phyloP scores from a whole-genome alignment of 2,329 filamentous ascomycete species.

The Gremmenia infestans region DNA sequence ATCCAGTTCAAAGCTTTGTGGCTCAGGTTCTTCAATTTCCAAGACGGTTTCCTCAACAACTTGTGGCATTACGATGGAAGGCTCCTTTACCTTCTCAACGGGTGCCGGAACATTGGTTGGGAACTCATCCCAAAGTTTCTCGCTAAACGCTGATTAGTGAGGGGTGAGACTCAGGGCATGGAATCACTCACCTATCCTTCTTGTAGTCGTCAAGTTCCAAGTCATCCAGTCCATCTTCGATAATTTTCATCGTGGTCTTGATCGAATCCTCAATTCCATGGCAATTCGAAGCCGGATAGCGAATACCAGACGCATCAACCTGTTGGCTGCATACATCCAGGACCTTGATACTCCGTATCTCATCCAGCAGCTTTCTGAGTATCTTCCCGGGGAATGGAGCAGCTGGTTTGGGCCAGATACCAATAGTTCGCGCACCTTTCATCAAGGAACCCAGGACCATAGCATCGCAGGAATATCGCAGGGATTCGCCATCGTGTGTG shows the following conservation, averaged over 20 bases:
- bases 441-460: constrained; percentile 25
- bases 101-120: neutral
- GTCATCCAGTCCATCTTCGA: constrained; percentile 15
- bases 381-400: constrained; percentile 18
- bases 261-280: constrained; percentile 20
- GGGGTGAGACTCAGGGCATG: neutral
- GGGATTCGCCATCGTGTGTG: constrained; percentile 14
- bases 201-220: constrained; percentile 15
- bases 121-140: neutral
- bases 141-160: neutral
- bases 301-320: constrained; percentile 3
- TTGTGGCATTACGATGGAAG: neutral
- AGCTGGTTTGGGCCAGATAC: constrained; percentile 22
- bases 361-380: constrained; percentile 14
- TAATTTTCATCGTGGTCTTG: constrained; percentile 11
- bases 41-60: neutral
- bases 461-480: constrained; percentile 19
- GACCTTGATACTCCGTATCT: constrained; percentile 19
- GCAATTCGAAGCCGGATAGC: constrained; percentile 10
- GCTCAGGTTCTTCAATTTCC: neutral
- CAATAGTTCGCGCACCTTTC: constrained; percentile 21
- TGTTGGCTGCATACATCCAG: constrained; percentile 20
- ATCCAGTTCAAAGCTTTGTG: neutral
- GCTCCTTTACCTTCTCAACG: neutral
- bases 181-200: constrained; percentile 14